A percentile compares a stretch with the other conserved stretches of the same genome.
These are phyloP conservation scores for Salicornia ramosissima DNA, from an alignment of 148 eudicot species.

Conservation along the genomic window DNA sequence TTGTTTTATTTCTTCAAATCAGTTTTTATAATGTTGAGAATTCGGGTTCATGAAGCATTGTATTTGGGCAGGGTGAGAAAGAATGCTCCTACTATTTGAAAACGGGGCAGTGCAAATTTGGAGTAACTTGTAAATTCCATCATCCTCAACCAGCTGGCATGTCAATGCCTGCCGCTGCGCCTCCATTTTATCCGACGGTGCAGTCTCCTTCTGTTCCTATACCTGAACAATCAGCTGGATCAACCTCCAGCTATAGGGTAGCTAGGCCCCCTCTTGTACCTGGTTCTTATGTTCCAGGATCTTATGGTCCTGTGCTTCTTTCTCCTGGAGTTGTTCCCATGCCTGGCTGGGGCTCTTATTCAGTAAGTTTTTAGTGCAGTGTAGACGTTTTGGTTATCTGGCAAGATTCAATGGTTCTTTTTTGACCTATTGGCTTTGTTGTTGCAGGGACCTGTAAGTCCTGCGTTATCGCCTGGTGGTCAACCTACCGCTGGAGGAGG, in stretches of 20 bases:
- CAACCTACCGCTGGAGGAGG: constrained; percentile 54
- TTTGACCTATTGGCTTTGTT: constrained; percentile 14
- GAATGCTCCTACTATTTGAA: constrained; percentile 99
- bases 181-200: constrained; percentile 84
- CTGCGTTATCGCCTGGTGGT: constrained; percentile 67
- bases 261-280: constrained; percentile 73
- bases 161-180: constrained; percentile 62
- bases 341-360: constrained; percentile 75
- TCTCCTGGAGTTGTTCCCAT: constrained; percentile 81
- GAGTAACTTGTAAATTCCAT: constrained; percentile 88
- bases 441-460: constrained; percentile 72
- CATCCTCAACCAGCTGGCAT: constrained; percentile 79
- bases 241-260: constrained; percentile 47
- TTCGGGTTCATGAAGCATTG: neutral
- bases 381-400: neutral
- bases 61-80: constrained; percentile 60
- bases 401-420: neutral
- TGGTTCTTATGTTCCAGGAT: constrained; percentile 71
- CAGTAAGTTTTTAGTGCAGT: constrained; percentile 42
- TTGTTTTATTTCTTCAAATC: neutral
- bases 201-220: constrained; percentile 73
- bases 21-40: neutral
- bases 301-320: constrained; percentile 71
- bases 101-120: constrained; percentile 99
- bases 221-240: constrained; percentile 45